Base-by-base conservation (phyloP, 2,329 filamentous ascomycete genomes). In the Botryotinia convoluta region DNA sequence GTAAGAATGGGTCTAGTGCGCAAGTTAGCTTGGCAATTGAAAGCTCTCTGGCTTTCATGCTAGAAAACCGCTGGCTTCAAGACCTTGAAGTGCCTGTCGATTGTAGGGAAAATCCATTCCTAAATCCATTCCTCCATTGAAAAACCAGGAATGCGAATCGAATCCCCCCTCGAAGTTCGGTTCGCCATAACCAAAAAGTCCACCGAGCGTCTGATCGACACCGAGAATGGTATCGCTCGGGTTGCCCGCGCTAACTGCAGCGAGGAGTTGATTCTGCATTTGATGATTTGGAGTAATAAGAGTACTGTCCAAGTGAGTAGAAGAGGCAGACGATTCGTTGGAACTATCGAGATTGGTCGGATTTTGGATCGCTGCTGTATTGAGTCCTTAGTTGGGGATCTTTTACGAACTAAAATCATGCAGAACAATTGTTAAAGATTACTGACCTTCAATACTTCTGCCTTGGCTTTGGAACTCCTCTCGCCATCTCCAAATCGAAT, bases 401-500 rank as follows among this genome's bases (percentile, higher is more conserved):
- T 63, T 48, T 42, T 39, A 62, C 60, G 18, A 65, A 20, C 51
- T 14, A 35, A 54, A 7, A 22, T 26, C n/a, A 51, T 48, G 44
- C 44, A 37, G 37, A n/a, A 57, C 74, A 76, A 16, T 54, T 71
- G 74, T 72, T 73, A 76, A 74, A 64, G n/a, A 26, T 35, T 37
- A 71, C 88, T 85, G 86, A 93, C 92, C 87, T 84, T 94, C 92
- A 72, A 94, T 86, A 75, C 86, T 87, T 79, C 91, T 88, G 67
- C 90, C 92, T 81, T 90, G 87, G 67, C 91, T 88, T 81, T 93
- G 91, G 78, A 89, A 94, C 80, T 95, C 92, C 80, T 93, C 91
- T 77, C 93, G 88, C 93, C 93, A 96, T 75, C 93, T 88, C 93
- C 93, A 95, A 69, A 94, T 92, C 20, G 91, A 93, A 82, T 96